phyloP scores from a whole-genome alignment of 2,329 filamentous ascomycete species.

The Monosporascus sp. region DNA sequence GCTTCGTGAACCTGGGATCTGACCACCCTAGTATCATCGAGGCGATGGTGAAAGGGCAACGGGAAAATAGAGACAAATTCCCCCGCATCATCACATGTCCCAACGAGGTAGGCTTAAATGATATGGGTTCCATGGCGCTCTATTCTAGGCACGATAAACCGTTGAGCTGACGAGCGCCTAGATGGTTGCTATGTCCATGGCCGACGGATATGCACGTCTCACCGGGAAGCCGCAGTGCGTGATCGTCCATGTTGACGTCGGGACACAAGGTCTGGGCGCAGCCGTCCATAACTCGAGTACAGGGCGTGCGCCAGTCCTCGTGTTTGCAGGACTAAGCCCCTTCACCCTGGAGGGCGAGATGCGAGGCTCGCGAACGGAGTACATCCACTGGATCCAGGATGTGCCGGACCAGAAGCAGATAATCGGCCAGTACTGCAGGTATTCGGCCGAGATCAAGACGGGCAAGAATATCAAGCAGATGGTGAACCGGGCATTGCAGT shows the following conservation, averaged over 20 bases:
- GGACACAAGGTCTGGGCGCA: constrained; percentile 71
- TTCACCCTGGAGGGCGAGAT: constrained; percentile 75
- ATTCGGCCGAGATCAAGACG: constrained; percentile 75
- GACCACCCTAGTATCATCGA: constrained; percentile 75
- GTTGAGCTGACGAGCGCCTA: constrained; percentile 25
- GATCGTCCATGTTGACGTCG: constrained; percentile 76
- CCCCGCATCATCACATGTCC: constrained; percentile 74
- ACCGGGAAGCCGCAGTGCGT: constrained; percentile 71
- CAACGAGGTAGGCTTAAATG: constrained; percentile 55
- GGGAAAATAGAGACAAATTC: constrained; percentile 59
- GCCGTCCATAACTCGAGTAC: constrained; percentile 76
- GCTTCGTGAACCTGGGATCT: constrained; percentile 62
- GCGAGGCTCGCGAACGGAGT: constrained; percentile 72
- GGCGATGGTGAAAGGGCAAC: constrained; percentile 72
- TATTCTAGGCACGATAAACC: neutral
- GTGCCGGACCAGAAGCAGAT: constrained; percentile 79
- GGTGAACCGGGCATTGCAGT: constrained; percentile 78
- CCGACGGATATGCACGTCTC: constrained; percentile 71
- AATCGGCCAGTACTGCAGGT: constrained; percentile 79
- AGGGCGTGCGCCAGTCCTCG: constrained; percentile 67
- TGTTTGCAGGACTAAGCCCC: constrained; percentile 74
- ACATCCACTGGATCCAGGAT: constrained; percentile 84
- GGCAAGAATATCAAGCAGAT: constrained; percentile 85
- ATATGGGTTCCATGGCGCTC: neutral
- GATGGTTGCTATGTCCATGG: constrained; percentile 84